A percentile compares a stretch with the other conserved stretches of the same genome.
phyloP scores from a whole-genome alignment of 768 basidiomycete species.

The Pleurotus cornucopiae region DNA sequence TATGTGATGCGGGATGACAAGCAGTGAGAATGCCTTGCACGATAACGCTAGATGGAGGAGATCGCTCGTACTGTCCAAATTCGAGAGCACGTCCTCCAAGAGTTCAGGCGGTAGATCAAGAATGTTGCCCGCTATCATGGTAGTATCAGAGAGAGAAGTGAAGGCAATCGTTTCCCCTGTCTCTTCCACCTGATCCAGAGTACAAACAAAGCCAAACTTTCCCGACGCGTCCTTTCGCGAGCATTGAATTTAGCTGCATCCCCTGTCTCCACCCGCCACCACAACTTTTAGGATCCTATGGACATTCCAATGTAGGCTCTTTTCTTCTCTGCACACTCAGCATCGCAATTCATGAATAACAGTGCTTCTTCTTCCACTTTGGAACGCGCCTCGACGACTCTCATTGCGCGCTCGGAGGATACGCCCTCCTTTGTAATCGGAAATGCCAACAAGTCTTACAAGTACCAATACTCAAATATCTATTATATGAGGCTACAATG shows the following conservation, averaged over 20 bases:
- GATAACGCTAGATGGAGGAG: background rate
- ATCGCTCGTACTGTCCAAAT: background rate
- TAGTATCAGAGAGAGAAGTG: too few relatives aligned
- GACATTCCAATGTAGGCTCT: background rate
- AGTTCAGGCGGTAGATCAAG: slow-evolving; percentile 4
- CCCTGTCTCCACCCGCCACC: background rate
- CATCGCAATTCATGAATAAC: slow-evolving; percentile 2
- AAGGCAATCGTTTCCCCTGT: too few relatives aligned
- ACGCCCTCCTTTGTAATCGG: slow-evolving; percentile 45
- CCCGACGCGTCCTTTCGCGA: slow-evolving; percentile 5
- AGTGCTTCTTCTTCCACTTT: slow-evolving; percentile 21
- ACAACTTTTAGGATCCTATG: background rate
- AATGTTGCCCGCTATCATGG: background rate
- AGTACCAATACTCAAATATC: slow-evolving; percentile 54
- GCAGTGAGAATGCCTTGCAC: background rate
- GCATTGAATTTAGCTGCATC: background rate
- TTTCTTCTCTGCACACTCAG: background rate
- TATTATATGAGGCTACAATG: slow-evolving; percentile 45
- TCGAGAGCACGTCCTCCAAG: background rate
- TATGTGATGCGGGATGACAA: background rate
- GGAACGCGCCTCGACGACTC: slow-evolving; percentile 31
- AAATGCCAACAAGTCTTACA: slow-evolving; percentile 42
- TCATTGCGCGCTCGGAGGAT: slow-evolving; percentile 28
- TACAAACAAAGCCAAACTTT: background rate
- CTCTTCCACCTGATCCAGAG: background rate